Conservation (phyloP, 1,284 basidiomycete species). For the Tranzscheliella williamsii region DNA sequence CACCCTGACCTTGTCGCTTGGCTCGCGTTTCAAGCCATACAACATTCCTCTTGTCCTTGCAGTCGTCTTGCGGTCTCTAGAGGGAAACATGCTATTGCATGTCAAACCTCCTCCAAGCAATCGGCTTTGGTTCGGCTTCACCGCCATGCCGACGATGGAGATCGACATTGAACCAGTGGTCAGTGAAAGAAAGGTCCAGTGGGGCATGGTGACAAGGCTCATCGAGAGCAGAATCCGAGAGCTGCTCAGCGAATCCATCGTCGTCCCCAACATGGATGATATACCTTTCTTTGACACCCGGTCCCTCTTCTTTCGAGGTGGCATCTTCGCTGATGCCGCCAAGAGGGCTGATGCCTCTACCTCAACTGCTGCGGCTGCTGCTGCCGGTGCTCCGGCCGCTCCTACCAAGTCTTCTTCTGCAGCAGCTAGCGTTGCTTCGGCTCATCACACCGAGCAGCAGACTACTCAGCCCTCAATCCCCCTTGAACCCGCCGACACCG, state of each 20-base stretch:
- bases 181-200: conserved; percentile 84
- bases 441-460: neutral
- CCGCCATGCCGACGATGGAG: conserved; percentile 84
- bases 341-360: conserved; percentile 14
- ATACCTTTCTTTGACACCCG: conserved; percentile 88
- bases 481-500: conserved; percentile 15
- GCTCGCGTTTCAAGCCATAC: conserved; percentile 77
- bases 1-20: conserved; percentile 78
- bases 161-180: conserved; percentile 89
- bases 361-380: conserved; percentile 1
- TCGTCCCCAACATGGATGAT: conserved; percentile 97
- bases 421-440: neutral
- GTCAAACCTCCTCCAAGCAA: conserved; percentile 94
- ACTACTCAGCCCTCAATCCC: neutral
- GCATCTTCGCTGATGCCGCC: conserved; percentile 82
- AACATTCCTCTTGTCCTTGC: conserved; percentile 86
- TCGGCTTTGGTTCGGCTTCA: conserved; percentile 97
- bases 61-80: conserved; percentile 78
- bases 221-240: conserved; percentile 87
- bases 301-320: conserved; percentile 71
- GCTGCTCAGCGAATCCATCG: conserved; percentile 86
- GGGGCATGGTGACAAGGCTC: conserved; percentile 84
- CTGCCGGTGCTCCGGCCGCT: conserved; percentile 1
- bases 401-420: conserved; percentile 4
- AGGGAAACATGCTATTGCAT: conserved; percentile 85